phyloP scores from a whole-genome alignment of 495 filamentous ascomycete genomes.

The Alectoria sarmentosa region DNA sequence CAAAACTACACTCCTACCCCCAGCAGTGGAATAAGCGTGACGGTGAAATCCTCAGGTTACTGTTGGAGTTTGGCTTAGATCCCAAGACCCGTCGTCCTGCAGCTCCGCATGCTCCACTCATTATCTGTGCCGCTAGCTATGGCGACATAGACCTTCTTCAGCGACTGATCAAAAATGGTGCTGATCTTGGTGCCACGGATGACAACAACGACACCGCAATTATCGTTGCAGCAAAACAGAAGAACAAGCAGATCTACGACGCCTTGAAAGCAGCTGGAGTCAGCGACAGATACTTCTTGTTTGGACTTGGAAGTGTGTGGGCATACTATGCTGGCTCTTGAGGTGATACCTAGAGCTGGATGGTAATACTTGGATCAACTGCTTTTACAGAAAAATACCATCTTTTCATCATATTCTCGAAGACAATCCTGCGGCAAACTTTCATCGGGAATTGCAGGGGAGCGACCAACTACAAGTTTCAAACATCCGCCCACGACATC shows the following conservation, averaged over 20 bases:
- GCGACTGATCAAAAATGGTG: constrained; percentile 7
- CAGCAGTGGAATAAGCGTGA: constrained; percentile 13
- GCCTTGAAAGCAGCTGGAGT: constrained; percentile 17
- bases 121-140: constrained; percentile 16
- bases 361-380: background rate
- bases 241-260: constrained; percentile 13
- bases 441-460: background rate
- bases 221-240: constrained; percentile 15
- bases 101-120: constrained; percentile 16
- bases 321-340: constrained; percentile 5
- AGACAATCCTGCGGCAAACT: background rate
- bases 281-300: constrained; percentile 17
- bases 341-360: background rate
- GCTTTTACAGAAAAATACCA: background rate
- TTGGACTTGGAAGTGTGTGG: constrained; percentile 16
- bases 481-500: background rate
- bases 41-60: constrained; percentile 8
- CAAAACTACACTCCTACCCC: constrained; percentile 3
- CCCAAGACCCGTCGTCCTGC: constrained; percentile 11
- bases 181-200: constrained; percentile 12
- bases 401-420: no score
- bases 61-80: constrained; percentile 16
- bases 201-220: constrained; percentile 16
- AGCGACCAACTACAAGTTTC: background rate
- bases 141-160: constrained; percentile 14